Percentiles rank a stretch among this genome's conserved stretches.
Conservation (phyloP, 1,139 yeast species). For the Taphrina communis region DNA sequence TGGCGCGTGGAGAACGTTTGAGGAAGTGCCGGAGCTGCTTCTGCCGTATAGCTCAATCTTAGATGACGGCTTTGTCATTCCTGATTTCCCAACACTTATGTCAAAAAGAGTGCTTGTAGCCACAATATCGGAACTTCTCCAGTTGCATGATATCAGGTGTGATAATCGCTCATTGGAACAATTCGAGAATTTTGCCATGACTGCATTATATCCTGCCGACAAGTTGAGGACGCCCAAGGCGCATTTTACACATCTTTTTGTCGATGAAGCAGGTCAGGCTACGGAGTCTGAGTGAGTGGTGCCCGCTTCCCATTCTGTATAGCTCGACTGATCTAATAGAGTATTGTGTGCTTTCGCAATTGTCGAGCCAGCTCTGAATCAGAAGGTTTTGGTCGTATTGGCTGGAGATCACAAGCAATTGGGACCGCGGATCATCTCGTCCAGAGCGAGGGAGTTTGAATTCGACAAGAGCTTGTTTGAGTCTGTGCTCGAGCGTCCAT, state of each 20-base stretch:
- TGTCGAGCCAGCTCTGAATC: constrained; percentile 40
- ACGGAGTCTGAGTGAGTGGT: constrained; percentile 43
- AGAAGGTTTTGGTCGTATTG: constrained; percentile 43
- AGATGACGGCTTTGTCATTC: constrained; percentile 44
- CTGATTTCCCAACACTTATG: constrained; percentile 42
- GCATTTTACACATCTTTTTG: constrained; percentile 45
- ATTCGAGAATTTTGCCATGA: constrained; percentile 36
- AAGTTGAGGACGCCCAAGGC: constrained; percentile 14
- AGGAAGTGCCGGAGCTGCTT: constrained; percentile 44
- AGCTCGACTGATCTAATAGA: constrained; percentile 13
- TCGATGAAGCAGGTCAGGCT: constrained; percentile 47
- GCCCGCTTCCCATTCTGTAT: not conserved
- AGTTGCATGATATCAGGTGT: constrained; percentile 43
- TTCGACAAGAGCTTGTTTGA: constrained; percentile 45
- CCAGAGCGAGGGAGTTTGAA: constrained; percentile 31
- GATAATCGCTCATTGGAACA: constrained; percentile 42
- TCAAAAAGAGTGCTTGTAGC: constrained; percentile 44
- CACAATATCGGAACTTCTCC: constrained; percentile 43
- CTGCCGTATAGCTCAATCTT: constrained; percentile 43
- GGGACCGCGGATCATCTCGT: constrained; percentile 45
- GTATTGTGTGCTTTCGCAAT: constrained; percentile 42
- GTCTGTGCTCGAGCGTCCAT: constrained; percentile 43
- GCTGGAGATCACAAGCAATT: constrained; percentile 46
- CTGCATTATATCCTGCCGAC: not conserved
- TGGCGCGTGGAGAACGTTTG: constrained; percentile 41